phyloP scores from a whole-genome alignment of 2,329 filamentous ascomycete species.

The Xylaria sp. region DNA sequence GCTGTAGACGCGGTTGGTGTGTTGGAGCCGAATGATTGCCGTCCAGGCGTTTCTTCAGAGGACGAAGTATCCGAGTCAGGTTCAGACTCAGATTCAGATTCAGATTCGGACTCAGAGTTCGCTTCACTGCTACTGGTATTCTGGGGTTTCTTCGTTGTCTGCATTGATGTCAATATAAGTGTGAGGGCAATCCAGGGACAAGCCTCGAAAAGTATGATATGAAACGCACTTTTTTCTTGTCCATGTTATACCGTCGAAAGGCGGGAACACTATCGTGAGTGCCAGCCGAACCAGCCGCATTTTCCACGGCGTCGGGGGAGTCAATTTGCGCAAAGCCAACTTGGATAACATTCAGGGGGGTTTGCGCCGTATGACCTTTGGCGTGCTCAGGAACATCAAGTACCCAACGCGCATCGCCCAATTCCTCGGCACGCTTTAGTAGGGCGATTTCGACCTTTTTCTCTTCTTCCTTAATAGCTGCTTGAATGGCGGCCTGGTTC shows the following conservation, averaged over 20 bases:
- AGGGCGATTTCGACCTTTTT: constrained; percentile 70
- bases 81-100: constrained; percentile 52
- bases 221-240: constrained; percentile 46
- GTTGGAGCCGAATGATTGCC: constrained; percentile 55
- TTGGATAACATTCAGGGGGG: constrained; percentile 68
- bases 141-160: constrained; percentile 50
- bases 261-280: constrained; percentile 37
- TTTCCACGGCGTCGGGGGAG: constrained; percentile 42
- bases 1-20: constrained; percentile 55
- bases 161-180: constrained; percentile 47
- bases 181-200: neutral
- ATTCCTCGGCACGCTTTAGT: constrained; percentile 69
- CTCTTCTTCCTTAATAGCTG: constrained; percentile 74
- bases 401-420: constrained; percentile 81
- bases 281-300: constrained; percentile 40
- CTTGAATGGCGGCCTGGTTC: constrained; percentile 70
- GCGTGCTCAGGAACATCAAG: constrained; percentile 64
- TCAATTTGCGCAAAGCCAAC: constrained; percentile 63
- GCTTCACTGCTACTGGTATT: constrained; percentile 50
- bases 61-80: constrained; percentile 43
- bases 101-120: constrained; percentile 53
- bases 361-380: constrained; percentile 48
- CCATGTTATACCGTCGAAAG: constrained; percentile 51
- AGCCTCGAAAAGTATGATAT: neutral
- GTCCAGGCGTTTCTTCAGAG: constrained; percentile 39